Evolutionary conservation across 2,329 filamentous ascomycete genomes (phyloP).

Genomic region (Aspergillus brasiliensis): DNA sequence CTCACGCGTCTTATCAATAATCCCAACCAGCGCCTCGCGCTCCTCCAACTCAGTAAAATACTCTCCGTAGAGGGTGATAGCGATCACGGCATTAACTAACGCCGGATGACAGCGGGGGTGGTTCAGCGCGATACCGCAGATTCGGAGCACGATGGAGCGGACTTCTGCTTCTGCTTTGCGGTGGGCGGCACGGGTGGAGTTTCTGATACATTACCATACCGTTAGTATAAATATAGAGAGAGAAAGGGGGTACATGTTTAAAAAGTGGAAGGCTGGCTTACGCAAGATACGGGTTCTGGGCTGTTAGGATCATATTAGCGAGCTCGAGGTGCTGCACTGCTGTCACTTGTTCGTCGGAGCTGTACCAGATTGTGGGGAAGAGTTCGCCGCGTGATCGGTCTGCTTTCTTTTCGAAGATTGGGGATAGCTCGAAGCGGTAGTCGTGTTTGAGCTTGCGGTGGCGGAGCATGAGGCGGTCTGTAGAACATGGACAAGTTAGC

Average conservation of each 20-base stretch:
- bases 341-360: conserved; percentile 23
- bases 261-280: background rate
- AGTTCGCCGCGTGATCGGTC: conserved; percentile 22
- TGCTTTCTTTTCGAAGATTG: conserved; percentile 18
- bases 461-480: conserved; percentile 1
- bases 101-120: conserved; percentile 20
- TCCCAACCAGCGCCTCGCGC: conserved; percentile 18
- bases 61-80: conserved; percentile 21
- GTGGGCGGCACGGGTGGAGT: conserved; percentile 16
- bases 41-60: conserved; percentile 23
- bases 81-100: conserved; percentile 25
- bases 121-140: conserved; percentile 23
- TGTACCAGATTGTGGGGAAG: conserved; percentile 28
- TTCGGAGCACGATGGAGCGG: conserved; percentile 20
- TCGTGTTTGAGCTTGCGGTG: background rate
- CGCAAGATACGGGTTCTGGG: conserved; percentile 22
- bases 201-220: no score
- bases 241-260: background rate
- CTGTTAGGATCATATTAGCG: conserved; percentile 24
- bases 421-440: background rate
- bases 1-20: conserved; percentile 21
- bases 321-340: conserved; percentile 25
- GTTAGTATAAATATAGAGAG: background rate
- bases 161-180: conserved; percentile 23
- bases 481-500: background rate